Evolutionary conservation across 177 flowering plant genomes (phyloP), one percentile per base, ranked within the genome.

Genomic region (Vitis hybrid): DNA sequence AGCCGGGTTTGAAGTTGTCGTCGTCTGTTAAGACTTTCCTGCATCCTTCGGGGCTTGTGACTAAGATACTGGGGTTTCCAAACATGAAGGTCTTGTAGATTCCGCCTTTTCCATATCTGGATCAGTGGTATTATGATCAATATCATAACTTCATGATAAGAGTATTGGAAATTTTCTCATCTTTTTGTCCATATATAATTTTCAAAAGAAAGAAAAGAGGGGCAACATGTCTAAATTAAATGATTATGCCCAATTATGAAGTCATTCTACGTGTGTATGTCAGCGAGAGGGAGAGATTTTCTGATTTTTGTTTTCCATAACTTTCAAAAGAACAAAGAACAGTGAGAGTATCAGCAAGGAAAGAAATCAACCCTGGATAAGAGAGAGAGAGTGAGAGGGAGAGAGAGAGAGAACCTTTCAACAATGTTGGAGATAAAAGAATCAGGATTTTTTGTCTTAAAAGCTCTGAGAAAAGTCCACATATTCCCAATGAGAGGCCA

Each of bases 401-500:
- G 7, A 35, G 5, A 35, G 8, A 35, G 8, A 17, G 46, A 32
- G 57, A 3, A 88, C 98, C 93, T 92, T 79, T 76, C 48, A 58
- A 84, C 72, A 66, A 79, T 84, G 84, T 68, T 46, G 68, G 82
- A 67, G 68, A 87, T 60, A 91, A 92, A 94, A 32, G 92, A 77
- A 49, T 94, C 98, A 76, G 98, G 98, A 24, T 87, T 64, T 2
- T 20, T 11, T 50, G 90, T 84, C 81, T 91, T 91, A 88, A 90
- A 94, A 32, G 97, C 97, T 20, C 73, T 61, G 62, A 92, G 85
- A 59, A 94, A 94, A 24, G 91, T 71, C 85, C 80, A 88, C 97
- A 92, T 94, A 66, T 88, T 91, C 1, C 98, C 98, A 61, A 94
- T 76, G 61, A 87, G 72, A 67, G 97, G 98, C 91, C 84, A 93